Percentiles rank a stretch among this genome's conserved stretches.
These are phyloP conservation scores for Lanzia echinophila DNA, from an alignment of 2,329 filamentous ascomycete genomes.

Conservation along the genomic window DNA sequence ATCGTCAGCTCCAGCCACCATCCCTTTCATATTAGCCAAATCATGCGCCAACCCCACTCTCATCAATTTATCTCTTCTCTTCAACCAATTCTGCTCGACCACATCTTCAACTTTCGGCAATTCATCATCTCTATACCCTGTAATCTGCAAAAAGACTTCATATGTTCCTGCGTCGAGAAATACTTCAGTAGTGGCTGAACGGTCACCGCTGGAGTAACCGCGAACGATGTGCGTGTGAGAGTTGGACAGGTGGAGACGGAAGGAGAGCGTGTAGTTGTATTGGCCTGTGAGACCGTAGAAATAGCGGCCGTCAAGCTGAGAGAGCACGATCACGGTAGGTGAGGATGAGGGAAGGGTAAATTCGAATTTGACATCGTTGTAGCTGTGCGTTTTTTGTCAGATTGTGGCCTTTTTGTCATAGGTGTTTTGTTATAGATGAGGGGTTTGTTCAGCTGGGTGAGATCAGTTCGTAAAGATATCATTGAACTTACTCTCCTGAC, in stretches of 20 bases:
- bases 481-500: no score
- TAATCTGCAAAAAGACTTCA: background rate
- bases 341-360: constrained; percentile 49
- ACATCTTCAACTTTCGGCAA: background rate
- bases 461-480: no score
- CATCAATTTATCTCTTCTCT: background rate
- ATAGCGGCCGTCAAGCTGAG: constrained; percentile 54
- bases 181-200: background rate
- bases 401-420: background rate
- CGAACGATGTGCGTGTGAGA: no score
- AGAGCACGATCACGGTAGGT: constrained; percentile 51
- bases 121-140: background rate
- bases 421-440: no score
- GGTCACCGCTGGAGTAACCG: no score
- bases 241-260: constrained; percentile 46
- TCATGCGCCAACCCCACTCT: background rate
- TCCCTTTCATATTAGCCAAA: background rate
- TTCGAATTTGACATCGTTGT: constrained; percentile 54
- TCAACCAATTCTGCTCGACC: background rate
- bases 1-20: background rate
- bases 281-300: constrained; percentile 55
- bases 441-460: no score
- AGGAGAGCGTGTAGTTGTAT: constrained; percentile 43
- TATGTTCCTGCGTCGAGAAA: background rate
- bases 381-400: constrained; percentile 50